A percentile compares a stretch with the other conserved stretches of the same genome.
Conservation (phyloP, 2,329 filamentous ascomycete species). For the Arthroderma sp. region DNA sequence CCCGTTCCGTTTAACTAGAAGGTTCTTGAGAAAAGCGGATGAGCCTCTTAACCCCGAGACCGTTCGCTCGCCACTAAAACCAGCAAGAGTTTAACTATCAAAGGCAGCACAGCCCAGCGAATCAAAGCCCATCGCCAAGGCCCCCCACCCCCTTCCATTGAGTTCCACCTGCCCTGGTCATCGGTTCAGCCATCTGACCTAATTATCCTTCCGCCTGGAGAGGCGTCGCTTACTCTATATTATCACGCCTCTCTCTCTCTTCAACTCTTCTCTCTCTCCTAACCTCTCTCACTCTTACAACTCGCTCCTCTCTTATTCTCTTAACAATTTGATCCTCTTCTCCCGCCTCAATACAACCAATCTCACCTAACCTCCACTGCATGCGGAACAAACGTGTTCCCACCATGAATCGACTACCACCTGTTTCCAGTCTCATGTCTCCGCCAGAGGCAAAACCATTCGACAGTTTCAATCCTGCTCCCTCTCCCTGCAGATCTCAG, state of each 20-base stretch:
- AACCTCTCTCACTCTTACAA: neutral
- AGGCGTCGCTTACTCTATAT: neutral
- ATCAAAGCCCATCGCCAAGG: neutral
- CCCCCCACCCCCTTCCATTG: conserved; percentile 14
- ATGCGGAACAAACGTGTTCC: conserved; percentile 16
- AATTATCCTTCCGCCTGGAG: conserved; percentile 2
- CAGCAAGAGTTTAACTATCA: too few relatives aligned
- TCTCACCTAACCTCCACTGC: neutral
- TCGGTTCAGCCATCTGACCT: conserved; percentile 14
- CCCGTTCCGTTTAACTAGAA: too few relatives aligned
- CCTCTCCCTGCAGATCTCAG: conserved; percentile 14
- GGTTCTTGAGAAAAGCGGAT: too few relatives aligned
- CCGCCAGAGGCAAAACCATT: conserved; percentile 38
- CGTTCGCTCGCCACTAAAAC: too few relatives aligned
- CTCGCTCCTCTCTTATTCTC: neutral
- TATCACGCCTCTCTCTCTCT: conserved; percentile 1
- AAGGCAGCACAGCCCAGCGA: too few relatives aligned
- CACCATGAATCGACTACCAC: conserved; percentile 31
- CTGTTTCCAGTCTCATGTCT: conserved; percentile 34
- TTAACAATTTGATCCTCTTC: neutral
- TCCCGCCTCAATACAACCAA: neutral
- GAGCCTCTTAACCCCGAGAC: too few relatives aligned
- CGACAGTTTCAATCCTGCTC: conserved; percentile 29
- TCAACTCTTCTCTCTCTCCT: conserved; percentile 4
- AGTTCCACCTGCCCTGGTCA: conserved; percentile 16